phyloP scores from a whole-genome alignment of 305 asterid genomes.

The Fraxinus baroniana region DNA sequence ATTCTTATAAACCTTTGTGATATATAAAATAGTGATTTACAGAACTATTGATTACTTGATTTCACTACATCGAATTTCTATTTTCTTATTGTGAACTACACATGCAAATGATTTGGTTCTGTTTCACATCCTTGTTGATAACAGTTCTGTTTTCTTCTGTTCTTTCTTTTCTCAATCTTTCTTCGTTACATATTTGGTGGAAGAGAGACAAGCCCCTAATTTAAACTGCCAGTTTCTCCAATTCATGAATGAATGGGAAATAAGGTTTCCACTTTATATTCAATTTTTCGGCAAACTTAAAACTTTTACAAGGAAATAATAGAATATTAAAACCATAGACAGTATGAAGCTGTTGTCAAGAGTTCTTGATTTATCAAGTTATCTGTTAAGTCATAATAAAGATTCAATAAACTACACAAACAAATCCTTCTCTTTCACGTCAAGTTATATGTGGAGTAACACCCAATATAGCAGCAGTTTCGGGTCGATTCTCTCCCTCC shows the following conservation, averaged over 20 bases:
- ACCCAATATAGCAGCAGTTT: neutral
- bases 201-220: neutral
- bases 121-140: neutral
- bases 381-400: neutral
- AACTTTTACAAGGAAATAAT: neutral
- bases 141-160: neutral
- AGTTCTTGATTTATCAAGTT: neutral
- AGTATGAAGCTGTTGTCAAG: neutral
- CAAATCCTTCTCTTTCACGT: neutral
- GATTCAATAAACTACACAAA: neutral
- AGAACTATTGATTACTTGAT: neutral
- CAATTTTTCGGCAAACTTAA: neutral
- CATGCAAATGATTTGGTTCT: neutral
- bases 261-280: neutral
- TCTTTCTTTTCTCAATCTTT: neutral
- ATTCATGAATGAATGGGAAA: neutral
- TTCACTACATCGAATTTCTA: neutral
- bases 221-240: neutral
- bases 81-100: neutral
- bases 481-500: neutral
- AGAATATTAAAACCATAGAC: neutral
- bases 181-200: neutral
- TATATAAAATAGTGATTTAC: neutral
- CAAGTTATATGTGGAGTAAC: neutral
- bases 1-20: neutral